Conservation (phyloP, 495 filamentous ascomycete genomes). For the Umbilicaria muhlenbergii region DNA sequence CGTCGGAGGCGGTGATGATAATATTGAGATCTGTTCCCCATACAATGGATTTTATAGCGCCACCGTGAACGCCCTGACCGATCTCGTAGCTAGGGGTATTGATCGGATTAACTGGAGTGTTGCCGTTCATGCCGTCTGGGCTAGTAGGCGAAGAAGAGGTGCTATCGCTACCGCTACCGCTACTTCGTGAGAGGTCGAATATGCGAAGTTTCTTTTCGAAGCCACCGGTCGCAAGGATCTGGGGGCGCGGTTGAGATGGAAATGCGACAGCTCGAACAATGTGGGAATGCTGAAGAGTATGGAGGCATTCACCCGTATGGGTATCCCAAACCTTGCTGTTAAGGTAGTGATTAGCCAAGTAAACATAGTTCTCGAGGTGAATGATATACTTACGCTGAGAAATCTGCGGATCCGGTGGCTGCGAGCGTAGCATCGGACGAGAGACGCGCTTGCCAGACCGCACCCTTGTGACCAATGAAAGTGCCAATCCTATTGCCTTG, state of each 20-base stretch:
- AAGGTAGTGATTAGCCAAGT: not conserved
- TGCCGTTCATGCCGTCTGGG: conserved; percentile 10
- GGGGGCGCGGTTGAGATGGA: conserved; percentile 53
- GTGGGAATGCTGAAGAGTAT: conserved; percentile 78
- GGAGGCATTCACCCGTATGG: conserved; percentile 77
- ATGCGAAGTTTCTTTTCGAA: conserved; percentile 94
- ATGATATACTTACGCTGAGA: conserved; percentile 57
- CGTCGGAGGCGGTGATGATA: conserved; percentile 76
- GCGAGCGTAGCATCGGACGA: conserved; percentile 78
- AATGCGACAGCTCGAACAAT: conserved; percentile 91
- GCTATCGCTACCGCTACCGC: conserved; percentile 21
- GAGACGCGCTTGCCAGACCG: conserved; percentile 86
- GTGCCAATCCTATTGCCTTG: conserved; percentile 65
- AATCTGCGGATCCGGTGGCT: conserved; percentile 88
- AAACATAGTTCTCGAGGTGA: not conserved
- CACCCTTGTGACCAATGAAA: conserved; percentile 94
- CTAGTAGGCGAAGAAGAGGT: conserved; percentile 21
- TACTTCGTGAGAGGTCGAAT: conserved; percentile 55
- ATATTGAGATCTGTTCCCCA: conserved; percentile 81
- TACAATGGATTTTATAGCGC: conserved; percentile 84
- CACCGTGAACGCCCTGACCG: conserved; percentile 63
- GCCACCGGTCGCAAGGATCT: conserved; percentile 78
- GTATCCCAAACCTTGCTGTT: conserved; percentile 90
- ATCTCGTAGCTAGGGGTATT: conserved; percentile 56
- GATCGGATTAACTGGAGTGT: conserved; percentile 19